Evolutionary conservation across 176 grass and related monocot species (phyloP), one percentile per base, ranked within the genome.

Genomic region (Microstegium vimineum): DNA sequence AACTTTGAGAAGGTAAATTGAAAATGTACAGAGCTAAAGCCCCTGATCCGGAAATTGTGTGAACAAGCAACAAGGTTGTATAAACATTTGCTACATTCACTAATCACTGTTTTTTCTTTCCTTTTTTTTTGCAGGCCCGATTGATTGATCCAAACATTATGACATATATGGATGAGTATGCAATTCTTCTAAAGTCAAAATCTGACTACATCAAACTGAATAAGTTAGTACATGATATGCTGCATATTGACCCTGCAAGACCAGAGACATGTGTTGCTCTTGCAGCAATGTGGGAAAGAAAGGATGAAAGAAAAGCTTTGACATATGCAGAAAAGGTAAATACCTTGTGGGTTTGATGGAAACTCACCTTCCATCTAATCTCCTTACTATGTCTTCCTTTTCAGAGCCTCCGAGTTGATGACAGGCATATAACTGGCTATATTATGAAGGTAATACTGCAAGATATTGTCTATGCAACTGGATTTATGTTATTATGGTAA

Each of bases 151-250:
- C 92, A 82, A 86, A 87, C 81, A 71, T 95, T 65, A 82, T 98
- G 67, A 90, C 92, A 67, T 98, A 93, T 79, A 95, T 98, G 95
- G 95, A 98, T 90, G 95, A 98, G 80, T 95, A 95, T 77, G 95
- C 95, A 71, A 98, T 98, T 47, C 87, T 98, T 77, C 83, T 98
- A 69, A 98, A 98, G 65, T 81, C 81, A 54, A 95, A 98, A 71
- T 89, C 92, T 11, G 92, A 98, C 69, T 82, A 88, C 60, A 79
- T 85, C 47, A 98, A 91, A 83, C 89, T 98, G 84, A 98, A 95
- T 79, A 98, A 95, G 78, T 76, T 98, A 82, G 90, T 98, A 11
- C 92, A 98, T 84, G 95, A 98, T 90, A 86, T 98, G 89, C 80
- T 98, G 66, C 89, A 86, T 68, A 94, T 92, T 91, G 95, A 98